Evolutionary conservation across 2,329 filamentous ascomycete genomes (phyloP).

Genomic region (Sporothrix humicola): DNA sequence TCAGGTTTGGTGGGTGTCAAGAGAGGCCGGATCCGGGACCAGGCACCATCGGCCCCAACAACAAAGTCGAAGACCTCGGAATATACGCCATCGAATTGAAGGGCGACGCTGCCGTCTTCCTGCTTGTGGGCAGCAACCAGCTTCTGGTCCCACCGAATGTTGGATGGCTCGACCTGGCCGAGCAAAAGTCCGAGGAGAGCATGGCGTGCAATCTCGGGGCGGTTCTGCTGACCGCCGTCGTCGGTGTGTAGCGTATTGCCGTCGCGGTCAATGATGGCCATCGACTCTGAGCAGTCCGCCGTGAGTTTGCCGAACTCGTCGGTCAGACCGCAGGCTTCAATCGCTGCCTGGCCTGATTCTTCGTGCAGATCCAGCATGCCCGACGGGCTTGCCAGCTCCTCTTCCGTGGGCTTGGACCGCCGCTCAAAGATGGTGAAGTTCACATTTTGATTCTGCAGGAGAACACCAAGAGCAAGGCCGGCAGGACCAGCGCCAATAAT

Average conservation of each 20-base stretch:
- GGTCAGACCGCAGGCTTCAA: conserved; percentile 39
- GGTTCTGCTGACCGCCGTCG: background rate
- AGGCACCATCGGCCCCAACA: conserved; percentile 2
- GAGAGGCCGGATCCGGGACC: background rate
- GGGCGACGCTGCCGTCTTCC: background rate
- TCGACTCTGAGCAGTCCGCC: conserved; percentile 2
- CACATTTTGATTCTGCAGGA: conserved; percentile 49
- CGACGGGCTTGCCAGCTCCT: conserved; percentile 42
- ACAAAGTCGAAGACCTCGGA: background rate
- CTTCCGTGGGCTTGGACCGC: conserved; percentile 41
- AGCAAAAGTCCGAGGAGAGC: background rate
- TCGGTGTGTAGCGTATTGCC: background rate
- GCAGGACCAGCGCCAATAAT: conserved; percentile 55
- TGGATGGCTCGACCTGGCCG: background rate
- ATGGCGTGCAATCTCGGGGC: conserved; percentile 16
- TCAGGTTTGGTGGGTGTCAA: conserved; percentile 45
- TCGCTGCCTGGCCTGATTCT: conserved; percentile 51
- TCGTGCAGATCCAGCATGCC: conserved; percentile 59
- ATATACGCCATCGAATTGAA: background rate
- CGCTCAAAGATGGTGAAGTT: conserved; percentile 48
- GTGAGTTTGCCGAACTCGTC: background rate
- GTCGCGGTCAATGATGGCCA: background rate
- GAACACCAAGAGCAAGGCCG: conserved; percentile 56
- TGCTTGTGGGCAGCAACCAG: background rate
- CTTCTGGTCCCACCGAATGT: conserved; percentile 18